Evolutionary conservation across 371 early-diverging fungal genomes (phyloP), one percentile per base, ranked within the genome.

Genomic region (Actinomortierella wolfii): DNA sequence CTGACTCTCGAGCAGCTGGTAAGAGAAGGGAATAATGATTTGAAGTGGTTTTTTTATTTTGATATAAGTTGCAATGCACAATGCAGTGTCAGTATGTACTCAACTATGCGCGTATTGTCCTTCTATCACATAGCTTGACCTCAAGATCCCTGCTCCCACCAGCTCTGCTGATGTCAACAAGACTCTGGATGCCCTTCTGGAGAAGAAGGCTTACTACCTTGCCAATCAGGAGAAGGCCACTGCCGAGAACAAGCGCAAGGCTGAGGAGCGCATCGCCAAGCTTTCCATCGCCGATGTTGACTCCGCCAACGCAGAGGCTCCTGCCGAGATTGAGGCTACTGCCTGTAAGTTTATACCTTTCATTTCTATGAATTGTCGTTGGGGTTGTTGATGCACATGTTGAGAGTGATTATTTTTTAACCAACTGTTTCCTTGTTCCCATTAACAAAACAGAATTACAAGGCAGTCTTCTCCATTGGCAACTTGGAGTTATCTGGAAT

Each of bases 111-210:
- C n/a, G n/a, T n/a, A n/a, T n/a, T n/a, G 11, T 29, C 44, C 5
- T n/a, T 24, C 21, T 7, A 6, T 1, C 17, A 2, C 9, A 9
- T 56, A 73, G 73, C 78, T 81, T 53, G 85, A 87, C 57, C 81
- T 97, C 58, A 89, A 93, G 80, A 86, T 97, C 45, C 84, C 82
- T 41, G 83, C 92, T 20, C 97, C 97, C 24, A 86, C 86, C 53
- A 83, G 84, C 47, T 66, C 81, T 45, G 82, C 87, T 41, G 94
- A 92, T 54, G 83, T 94, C 15, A 81, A 85, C 14, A 77, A 79
- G 29, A 83, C 94, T 18, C 79, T 96, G 62, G 86, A 83, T 41
- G 85, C 86, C 55, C 78, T 96, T 47, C 80, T 83, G 62, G 90
- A 82, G 48, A 89, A 89, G 77, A 90, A 85, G 77, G 78, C 81